phyloP scores from a whole-genome alignment of 1,284 basidiomycete genomes.

The Tylopilus sp. region DNA sequence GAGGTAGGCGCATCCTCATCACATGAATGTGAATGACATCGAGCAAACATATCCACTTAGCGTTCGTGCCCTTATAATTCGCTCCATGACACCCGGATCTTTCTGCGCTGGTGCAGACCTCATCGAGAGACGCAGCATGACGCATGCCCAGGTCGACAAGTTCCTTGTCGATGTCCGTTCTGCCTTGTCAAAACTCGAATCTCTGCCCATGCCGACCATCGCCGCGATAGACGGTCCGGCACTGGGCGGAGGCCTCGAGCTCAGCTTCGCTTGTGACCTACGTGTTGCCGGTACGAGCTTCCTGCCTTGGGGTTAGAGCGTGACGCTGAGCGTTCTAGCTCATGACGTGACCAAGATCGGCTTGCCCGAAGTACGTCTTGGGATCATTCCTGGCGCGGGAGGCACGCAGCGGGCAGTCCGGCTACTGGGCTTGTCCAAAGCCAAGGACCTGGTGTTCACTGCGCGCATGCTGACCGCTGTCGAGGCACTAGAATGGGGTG shows the following conservation, averaged over 20 bases:
- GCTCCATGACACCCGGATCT: constrained; percentile 68
- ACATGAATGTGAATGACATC: not conserved
- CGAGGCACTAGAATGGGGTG: constrained; percentile 78
- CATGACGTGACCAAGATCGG: constrained; percentile 67
- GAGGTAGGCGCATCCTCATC: constrained; percentile 40
- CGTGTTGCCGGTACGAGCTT: constrained; percentile 67
- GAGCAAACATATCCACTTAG: constrained; percentile 36
- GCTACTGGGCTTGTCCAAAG: constrained; percentile 75
- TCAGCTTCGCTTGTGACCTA: constrained; percentile 85
- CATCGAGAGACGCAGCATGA: constrained; percentile 80
- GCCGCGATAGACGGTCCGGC: constrained; percentile 93
- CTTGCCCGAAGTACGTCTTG: constrained; percentile 75
- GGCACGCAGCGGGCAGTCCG: constrained; percentile 87
- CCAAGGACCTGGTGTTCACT: constrained; percentile 83
- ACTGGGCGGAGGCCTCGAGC: constrained; percentile 86
- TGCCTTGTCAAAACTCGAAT: constrained; percentile 73
- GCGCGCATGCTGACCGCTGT: constrained; percentile 51
- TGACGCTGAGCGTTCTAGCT: constrained; percentile 25
- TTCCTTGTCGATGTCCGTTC: constrained; percentile 79
- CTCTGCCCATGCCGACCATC: constrained; percentile 82
- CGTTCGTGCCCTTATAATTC: constrained; percentile 74
- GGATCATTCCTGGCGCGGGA: constrained; percentile 95
- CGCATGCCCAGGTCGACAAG: constrained; percentile 64
- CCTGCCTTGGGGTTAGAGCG: not conserved
- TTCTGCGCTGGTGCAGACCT: constrained; percentile 96